phyloP scores from a whole-genome alignment of 148 eudicot genomes.

The Cornus suecica region DNA sequence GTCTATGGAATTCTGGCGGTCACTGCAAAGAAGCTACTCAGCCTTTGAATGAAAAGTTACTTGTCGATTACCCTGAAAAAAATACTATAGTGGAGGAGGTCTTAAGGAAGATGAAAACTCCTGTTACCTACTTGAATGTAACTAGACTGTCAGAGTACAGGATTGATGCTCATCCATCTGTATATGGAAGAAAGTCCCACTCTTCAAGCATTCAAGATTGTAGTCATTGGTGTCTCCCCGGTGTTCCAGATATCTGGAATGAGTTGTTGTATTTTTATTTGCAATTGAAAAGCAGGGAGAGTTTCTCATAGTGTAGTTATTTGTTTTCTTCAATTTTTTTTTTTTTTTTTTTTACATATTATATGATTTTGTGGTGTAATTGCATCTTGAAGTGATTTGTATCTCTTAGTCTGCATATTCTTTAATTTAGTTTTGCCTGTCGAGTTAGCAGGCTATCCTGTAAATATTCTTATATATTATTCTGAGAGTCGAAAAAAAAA shows the following conservation, averaged over 20 bases:
- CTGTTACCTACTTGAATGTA: conserved; percentile 63
- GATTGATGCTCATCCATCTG: conserved; percentile 86
- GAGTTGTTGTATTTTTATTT: conserved; percentile 66
- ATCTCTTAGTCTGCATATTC: neutral
- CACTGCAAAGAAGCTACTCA: conserved; percentile 71
- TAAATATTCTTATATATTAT: neutral
- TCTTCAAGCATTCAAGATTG: conserved; percentile 68
- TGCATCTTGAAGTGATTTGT: neutral
- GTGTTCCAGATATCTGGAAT: conserved; percentile 93
- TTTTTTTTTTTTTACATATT: neutral
- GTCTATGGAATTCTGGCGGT: conserved; percentile 93
- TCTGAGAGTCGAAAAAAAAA: neutral
- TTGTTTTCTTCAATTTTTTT: neutral
- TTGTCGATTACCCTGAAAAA: conserved; percentile 41
- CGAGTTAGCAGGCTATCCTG: neutral
- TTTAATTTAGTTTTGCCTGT: neutral
- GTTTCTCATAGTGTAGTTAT: conserved; percentile 4
- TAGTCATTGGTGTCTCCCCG: conserved; percentile 99
- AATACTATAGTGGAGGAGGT: conserved; percentile 57
- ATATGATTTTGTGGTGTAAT: too few relatives aligned
- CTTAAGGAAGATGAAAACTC: conserved; percentile 59
- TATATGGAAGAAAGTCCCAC: conserved; percentile 50
- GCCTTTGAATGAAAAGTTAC: conserved; percentile 41
- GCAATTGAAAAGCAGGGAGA: conserved; percentile 23
- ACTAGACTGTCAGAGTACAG: conserved; percentile 70